Base-by-base conservation (phyloP, 257 asterid species). In the Penstemon davidsonii region DNA sequence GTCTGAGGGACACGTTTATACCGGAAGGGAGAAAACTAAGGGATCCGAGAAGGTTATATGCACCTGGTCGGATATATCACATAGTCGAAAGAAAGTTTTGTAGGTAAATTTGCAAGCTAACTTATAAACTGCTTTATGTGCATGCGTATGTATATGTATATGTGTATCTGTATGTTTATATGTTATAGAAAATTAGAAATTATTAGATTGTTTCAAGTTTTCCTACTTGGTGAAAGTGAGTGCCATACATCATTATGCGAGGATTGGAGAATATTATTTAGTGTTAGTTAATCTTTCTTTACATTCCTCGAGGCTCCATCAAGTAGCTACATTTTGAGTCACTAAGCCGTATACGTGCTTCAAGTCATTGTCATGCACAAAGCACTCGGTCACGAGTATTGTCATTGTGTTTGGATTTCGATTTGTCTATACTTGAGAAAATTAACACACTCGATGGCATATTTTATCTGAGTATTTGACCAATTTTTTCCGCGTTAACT, bases 11-110 rank as follows among this genome's bases (percentile, higher is more conserved):
- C 75, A 93, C 99, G 50, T 90, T 93, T 81, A 77, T 93, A 73
- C 97, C 91, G 13, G 97, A 93, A 80, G 96, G 89, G 49, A 88
- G 94, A 80, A 93, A 93, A 85, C 96, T 90, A 68, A 80, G 86
- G 78, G 99, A 93, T 78, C 93, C 81, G n/a, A 85, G 97, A 83
- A 79, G 99, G 73, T 74, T 93, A 42, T 93, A 93, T 77, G 91
- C 96, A 61, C 99, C 99, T 55, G 97, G 97, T 50, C 89, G 99
- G 76, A 88, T 93, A 64, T 93, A 93, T 87, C 99, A 93, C 68
- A 83, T 93, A 3, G 96, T 93, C 3, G 97, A 90, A 69, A 81
- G 99, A 75, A 93, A 78, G 78, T 90, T 93, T 77, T 93, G 97
- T 90, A 81, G 97, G 97, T 90, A 84, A 67, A 75, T 65, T 66